Evolutionary conservation across 2,329 filamentous ascomycete species (phyloP), one percentile per base, ranked within the genome.

Genomic region (Apiospora saccharicola): DNA sequence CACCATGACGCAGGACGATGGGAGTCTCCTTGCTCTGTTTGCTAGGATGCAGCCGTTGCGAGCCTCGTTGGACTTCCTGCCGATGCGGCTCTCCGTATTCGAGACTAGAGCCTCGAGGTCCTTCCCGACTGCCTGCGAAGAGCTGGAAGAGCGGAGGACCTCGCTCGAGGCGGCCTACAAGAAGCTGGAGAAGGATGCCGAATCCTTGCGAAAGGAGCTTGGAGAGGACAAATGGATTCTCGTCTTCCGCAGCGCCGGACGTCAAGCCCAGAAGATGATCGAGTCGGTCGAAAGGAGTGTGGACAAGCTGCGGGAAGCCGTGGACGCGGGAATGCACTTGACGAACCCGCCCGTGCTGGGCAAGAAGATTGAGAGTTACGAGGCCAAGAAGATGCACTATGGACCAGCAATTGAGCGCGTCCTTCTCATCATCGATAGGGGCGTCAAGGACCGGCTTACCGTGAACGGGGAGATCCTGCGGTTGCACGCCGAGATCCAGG

Each of bases 211-310:
- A 75, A 93, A 95, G 80, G 96, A 99, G 81, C 86, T 99, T 4
- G 95, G 95, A 41, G 96, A 99, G 81, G 96, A 99, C 79, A 92
- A 95, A 72, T 99, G 96, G 96, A 92, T 99, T 61, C 88, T 97
- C 70, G 95, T 98, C 47, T 99, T 99, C 85, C 91, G 96, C 72
- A 96, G 96, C 75, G 96, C 96, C 22, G 95, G 95, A 19, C 89
- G 93, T 72, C 95, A 98, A 82, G 96, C 96, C 5, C 91, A 96
- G 76, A 98, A 98, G 85, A 98, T 99, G 95, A 96, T 94, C 80
- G 94, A 98, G 76, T 98, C 95, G 4, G 94, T 98, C 30, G 94
- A 97, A 79, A 90, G 96, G 75, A 98, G 95, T 80, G 90, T 97
- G 72, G 83, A 86, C 67, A 97, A 97, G 82, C 87, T 99, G 47